These are phyloP conservation scores for Pilobolus umbonatus DNA, from an alignment of 192 early-diverging fungal species.

Conservation along the genomic window DNA sequence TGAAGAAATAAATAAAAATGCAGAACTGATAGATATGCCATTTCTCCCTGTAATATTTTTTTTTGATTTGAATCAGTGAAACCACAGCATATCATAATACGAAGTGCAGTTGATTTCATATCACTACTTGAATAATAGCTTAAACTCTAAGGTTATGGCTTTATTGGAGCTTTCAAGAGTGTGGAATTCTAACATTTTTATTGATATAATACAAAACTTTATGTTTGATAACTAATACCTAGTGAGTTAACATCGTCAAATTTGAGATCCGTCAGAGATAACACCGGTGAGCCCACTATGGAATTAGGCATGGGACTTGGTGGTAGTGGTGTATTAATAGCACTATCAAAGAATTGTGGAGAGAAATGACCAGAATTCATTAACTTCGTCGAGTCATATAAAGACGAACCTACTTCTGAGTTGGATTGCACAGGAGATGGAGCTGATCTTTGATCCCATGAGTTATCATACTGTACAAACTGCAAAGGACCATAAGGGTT, in stretches of 20 bases:
- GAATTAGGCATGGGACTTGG: slow-evolving; percentile 2
- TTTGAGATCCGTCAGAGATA: neutral
- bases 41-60: too few species aligned
- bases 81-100: too few species aligned
- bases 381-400: neutral
- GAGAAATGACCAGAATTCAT: neutral
- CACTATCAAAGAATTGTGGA: neutral
- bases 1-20: slow-evolving; percentile 2
- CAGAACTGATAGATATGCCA: too few species aligned
- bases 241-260: slow-evolving; percentile 12
- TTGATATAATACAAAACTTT: neutral
- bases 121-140: too few species aligned
- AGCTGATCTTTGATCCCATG: neutral
- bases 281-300: neutral
- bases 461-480: neutral
- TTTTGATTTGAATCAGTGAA: too few species aligned
- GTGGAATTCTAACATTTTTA: neutral
- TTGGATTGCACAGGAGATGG: neutral
- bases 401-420: neutral
- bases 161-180: too few species aligned
- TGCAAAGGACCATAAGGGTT: neutral
- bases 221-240: neutral
- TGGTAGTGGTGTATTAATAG: slow-evolving; percentile 5
- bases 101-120: too few species aligned
- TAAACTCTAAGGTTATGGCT: too few species aligned